A percentile compares a stretch with the other conserved stretches of the same genome.
phyloP scores from a whole-genome alignment of 2,329 filamentous ascomycete species.

The Boeremia lycopersici region DNA sequence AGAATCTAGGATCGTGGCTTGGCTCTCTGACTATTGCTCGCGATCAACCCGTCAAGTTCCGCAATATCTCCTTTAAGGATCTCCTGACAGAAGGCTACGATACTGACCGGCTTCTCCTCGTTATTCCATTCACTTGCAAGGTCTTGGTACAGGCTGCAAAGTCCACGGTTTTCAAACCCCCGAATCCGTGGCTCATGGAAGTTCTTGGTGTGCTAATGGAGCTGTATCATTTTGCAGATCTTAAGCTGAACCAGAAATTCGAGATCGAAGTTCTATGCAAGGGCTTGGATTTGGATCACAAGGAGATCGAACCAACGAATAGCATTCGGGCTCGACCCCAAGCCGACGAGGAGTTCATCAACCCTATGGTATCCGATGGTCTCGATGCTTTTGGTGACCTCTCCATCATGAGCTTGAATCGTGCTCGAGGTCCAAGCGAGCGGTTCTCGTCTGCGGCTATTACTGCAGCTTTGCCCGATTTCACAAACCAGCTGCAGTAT shows the following conservation, averaged over 20 bases:
- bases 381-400: slow-evolving; percentile 85
- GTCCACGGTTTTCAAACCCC: slow-evolving; percentile 89
- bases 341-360: slow-evolving; percentile 64
- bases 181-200: slow-evolving; percentile 98
- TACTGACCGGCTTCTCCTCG: slow-evolving; percentile 86
- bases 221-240: slow-evolving; percentile 87
- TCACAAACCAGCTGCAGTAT: slow-evolving; percentile 78
- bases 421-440: slow-evolving; percentile 68
- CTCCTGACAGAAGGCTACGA: slow-evolving; percentile 92
- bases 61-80: slow-evolving; percentile 96
- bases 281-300: slow-evolving; percentile 88
- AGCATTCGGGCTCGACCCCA: slow-evolving; percentile 79
- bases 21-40: slow-evolving; percentile 90
- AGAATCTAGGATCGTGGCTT: slow-evolving; percentile 93
- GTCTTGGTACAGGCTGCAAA: slow-evolving; percentile 82
- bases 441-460: slow-evolving; percentile 79
- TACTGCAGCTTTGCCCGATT: slow-evolving; percentile 80
- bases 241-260: slow-evolving; percentile 97
- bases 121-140: slow-evolving; percentile 98
- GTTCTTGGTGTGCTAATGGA: slow-evolving; percentile 90
- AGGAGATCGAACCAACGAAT: slow-evolving; percentile 83
- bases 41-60: slow-evolving; percentile 93
- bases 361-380: slow-evolving; percentile 65
- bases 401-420: slow-evolving; percentile 67
- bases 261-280: slow-evolving; percentile 98